These are phyloP conservation scores for Serendipita sp. DNA, from an alignment of 768 basidiomycete genomes.

Conservation along the genomic window DNA sequence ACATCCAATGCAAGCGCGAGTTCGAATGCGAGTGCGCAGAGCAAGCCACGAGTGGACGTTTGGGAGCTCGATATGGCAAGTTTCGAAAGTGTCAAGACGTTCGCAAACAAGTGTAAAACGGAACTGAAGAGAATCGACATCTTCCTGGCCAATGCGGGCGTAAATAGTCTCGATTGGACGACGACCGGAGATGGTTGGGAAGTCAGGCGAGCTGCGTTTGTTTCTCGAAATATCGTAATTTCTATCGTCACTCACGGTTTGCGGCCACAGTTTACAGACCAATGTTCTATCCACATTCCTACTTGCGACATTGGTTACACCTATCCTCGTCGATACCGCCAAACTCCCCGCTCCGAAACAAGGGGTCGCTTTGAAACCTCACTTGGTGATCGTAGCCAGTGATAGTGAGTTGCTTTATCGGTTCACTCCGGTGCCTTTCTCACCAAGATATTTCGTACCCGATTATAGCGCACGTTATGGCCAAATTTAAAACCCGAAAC, in stretches of 20 bases:
- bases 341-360: not conserved
- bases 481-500: not conserved
- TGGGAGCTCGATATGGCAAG: constrained; percentile 8
- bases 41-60: not conserved
- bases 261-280: constrained; percentile 6
- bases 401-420: not conserved
- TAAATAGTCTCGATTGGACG: not conserved
- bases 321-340: constrained; percentile 4
- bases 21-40: not conserved
- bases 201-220: not conserved
- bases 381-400: constrained; percentile 8
- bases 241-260: not conserved
- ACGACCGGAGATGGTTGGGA: constrained; percentile 10
- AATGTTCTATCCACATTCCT: constrained; percentile 8
- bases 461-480: not conserved
- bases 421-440: not conserved
- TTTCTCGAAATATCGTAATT: not conserved
- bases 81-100: constrained; percentile 6
- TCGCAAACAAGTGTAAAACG: constrained; percentile 7
- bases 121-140: constrained; percentile 9
- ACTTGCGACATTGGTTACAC: constrained; percentile 7
- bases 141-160: constrained; percentile 9
- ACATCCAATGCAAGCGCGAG: not conserved
- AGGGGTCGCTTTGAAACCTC: not conserved
- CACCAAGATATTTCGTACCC: not conserved